Evolutionary conservation across 2,329 filamentous ascomycete species (phyloP), one percentile per base, ranked within the genome.

Genomic region (Cytospora chrysosperma): DNA sequence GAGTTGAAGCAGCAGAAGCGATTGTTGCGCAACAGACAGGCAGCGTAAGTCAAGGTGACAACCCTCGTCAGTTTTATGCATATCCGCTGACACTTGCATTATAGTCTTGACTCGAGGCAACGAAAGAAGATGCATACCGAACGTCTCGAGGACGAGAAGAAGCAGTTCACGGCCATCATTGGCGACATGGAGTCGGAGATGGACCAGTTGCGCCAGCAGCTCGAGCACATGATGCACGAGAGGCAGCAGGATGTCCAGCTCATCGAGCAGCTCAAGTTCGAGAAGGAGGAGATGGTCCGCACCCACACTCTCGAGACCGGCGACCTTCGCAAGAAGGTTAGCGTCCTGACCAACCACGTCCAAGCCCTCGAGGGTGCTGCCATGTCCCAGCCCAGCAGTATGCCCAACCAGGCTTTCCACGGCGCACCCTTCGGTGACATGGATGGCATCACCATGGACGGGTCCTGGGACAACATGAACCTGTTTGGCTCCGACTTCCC

Each of bases 111-210:
- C 79, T 98, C 95, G 52, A 88, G 95, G 69, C 94, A 98, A 77
- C 89, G 95, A 71, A 99, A 98, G 85, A 98, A 98, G 86, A 90
- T 92, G 79, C 94, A 98, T 79, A 98, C 95, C 37, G 95, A 98
- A 79, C 89, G 95, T 71, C 86, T 98, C 53, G 95, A 98, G 77
- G 90, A 95, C 76, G 94, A 98, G 81, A 97, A 98, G 84, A 97
- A 97, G 82, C 86, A 91, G 64, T 96, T 87, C 80, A 91, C 89
- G 62, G 85, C 86, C 70, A 80, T 91, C 73, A 91, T 97, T 73
- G 85, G 80, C 69, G 85, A 89, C 61, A 83, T 97, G 72, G 91
- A 97, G 73, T 90, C 95, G 64, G 88, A 92, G 69, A 80, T 96
- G 68, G 80, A 81, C 59, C 83, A 86, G 64, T 82, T 93, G 71